Percentiles rank a stretch among this genome's conserved stretches.
These are phyloP conservation scores for Tolypocladium ovalisporum DNA, from an alignment of 2,329 filamentous ascomycete species.

Conservation along the genomic window DNA sequence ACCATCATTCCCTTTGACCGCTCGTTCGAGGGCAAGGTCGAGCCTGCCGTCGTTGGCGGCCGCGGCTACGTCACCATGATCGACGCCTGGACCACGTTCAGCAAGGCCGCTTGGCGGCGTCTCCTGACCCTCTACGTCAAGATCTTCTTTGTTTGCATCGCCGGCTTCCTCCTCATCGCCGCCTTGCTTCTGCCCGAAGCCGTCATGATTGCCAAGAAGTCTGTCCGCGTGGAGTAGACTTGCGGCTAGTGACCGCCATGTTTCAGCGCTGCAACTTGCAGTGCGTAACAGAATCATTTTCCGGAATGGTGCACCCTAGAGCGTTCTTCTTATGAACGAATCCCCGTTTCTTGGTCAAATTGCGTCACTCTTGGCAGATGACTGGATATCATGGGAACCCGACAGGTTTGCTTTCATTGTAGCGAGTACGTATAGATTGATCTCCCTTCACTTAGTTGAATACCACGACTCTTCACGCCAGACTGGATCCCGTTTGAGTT, in stretches of 20 bases:
- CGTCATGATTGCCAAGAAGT: slow-evolving; percentile 24
- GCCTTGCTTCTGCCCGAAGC: slow-evolving; percentile 40
- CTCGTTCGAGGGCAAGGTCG: slow-evolving; percentile 66
- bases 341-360: background rate
- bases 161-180: slow-evolving; percentile 31
- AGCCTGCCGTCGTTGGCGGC: slow-evolving; percentile 63
- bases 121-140: slow-evolving; percentile 68
- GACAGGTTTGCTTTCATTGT: background rate
- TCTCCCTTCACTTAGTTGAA: background rate
- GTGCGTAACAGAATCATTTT: background rate
- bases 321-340: background rate
- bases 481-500: background rate
- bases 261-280: background rate
- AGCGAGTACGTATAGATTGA: background rate
- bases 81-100: slow-evolving; percentile 73
- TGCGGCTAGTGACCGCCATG: background rate
- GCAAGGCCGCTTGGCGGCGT: slow-evolving; percentile 58
- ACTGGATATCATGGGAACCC: background rate
- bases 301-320: background rate
- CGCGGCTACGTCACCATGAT: slow-evolving; percentile 58
- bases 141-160: slow-evolving; percentile 46
- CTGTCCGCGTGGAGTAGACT: slow-evolving; percentile 1
- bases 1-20: slow-evolving; percentile 87
- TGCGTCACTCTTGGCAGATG: background rate
- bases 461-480: background rate